Evolutionary conservation across 352 stramenopile species (phyloP), one percentile per base, ranked within the genome.

Genomic region (Phytopythium oedochilum): DNA sequence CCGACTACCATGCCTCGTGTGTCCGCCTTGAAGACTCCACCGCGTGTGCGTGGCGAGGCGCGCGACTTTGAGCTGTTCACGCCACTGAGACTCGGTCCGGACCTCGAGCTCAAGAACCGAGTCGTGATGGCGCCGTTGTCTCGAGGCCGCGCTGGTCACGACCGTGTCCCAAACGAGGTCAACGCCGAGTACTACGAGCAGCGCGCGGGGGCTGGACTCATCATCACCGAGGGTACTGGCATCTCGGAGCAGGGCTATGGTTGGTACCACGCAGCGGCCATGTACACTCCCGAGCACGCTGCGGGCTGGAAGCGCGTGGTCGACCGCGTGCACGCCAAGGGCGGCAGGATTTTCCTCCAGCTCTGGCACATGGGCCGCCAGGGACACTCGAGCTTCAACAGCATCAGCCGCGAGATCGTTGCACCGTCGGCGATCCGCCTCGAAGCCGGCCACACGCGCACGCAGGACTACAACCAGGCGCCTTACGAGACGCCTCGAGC

Each of bases 341-440:
- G 54, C 17, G 58, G 53, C 53, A 66, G 63, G 35, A 92, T 94
- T 32, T 87, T 76, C 50, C 18, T 71, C 32, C 86, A 96, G 66
- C 57, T 96, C 9, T 92, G 82, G 82, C 83, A 94, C 61, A 75
- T 81, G 55, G 83, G 86, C 18, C 68, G 85, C 26, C 59, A 74
- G 34, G 42, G 51, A 38, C 68, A 64, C 53, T 68, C 53, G 48
- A 73, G 58, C 53, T 86, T 65, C 43, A 66, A 63, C 43, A 75
- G 54, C 60, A 75, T n/a, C n/a, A n/a, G n/a, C n/a, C n/a, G n/a
- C 15, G 68, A 76, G 18, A 58, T 86, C 36, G 73, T 83, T n/a
- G 66, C 81, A 1, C 71, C 76, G 1, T 76, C 76, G 18, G 57
- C 75, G 4, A 55, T 78, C 46, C 64, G 45, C 20, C 47, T 66